Base-by-base conservation (phyloP, 2,329 filamentous ascomycete genomes). In the Claviceps sp. region DNA sequence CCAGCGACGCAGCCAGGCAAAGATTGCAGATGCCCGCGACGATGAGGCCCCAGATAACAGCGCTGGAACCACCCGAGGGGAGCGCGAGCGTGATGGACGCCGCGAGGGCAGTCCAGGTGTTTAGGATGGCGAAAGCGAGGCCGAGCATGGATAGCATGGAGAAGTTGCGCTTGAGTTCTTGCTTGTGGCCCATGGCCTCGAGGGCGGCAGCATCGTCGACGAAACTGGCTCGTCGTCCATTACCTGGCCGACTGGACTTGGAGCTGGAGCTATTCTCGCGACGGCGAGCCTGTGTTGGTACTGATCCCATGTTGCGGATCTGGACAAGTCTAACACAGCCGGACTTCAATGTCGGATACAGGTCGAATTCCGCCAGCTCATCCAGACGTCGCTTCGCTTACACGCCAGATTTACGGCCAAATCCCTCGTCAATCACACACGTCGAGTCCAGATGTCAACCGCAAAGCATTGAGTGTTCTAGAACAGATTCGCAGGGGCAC, bases 41-140 rank as follows among this genome's bases (percentile, higher is more conserved):
- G 3, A 67, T 52, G 38, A 84, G 66, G 3, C 85, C 86, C 85
- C 86, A 90, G 53, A 90, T 76, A 42, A 89, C 82, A 53, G 82
- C 77, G 7, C 77, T 80, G 20, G 82, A 77, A 0, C 86, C 86
- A 43, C 86, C 86, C 14, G 79, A 84, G 1, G 85, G 83, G 36
- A 90, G 70, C 20, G 72, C 72, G 11, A 75, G 62, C 14, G 63
- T 65, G 52, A 76, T 68, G 11, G 71, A 74, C 3, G 72, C 70
- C 7, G 72, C 69, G 45, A 75, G 65, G 5, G 73, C 73, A 0
- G 72, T 74, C 72, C 72, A 75, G 52, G 68, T 71, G 64, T 75
- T 74, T 55, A 75, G 68, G 48, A 74, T 74, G 54, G 71, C 71
- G 53, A 74, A 74, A 8, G 71, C 71, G 23, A 74, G 66, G 8